Evolutionary conservation across 495 filamentous ascomycete genomes (phyloP).

Genomic region (Hamigera avellanea): DNA sequence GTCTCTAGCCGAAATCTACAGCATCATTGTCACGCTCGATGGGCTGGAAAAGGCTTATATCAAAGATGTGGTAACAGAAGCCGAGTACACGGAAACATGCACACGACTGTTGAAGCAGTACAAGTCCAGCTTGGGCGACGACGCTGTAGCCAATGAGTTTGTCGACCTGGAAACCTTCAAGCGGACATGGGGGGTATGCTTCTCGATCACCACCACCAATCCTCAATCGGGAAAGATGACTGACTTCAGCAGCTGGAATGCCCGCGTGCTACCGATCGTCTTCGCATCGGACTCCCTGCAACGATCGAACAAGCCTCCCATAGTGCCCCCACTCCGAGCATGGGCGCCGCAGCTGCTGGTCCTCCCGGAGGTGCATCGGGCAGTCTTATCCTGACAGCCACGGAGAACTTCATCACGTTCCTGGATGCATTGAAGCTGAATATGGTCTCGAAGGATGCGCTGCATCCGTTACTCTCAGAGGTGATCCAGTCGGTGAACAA

Average conservation of each 20-base stretch:
- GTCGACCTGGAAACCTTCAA: conserved; percentile 91
- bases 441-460: conserved; percentile 82
- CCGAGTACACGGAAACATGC: conserved; percentile 92
- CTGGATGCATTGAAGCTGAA: conserved; percentile 86
- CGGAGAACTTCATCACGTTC: conserved; percentile 97
- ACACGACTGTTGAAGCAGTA: conserved; percentile 91
- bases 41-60: conserved; percentile 95
- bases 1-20: conserved; percentile 93
- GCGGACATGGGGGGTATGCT: conserved; percentile 72
- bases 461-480: conserved; percentile 87
- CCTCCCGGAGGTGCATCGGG: conserved; percentile 47
- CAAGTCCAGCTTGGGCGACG: conserved; percentile 81
- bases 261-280: conserved; percentile 82
- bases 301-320: conserved; percentile 47
- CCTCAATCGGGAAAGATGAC: not conserved
- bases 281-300: conserved; percentile 75
- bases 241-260: conserved; percentile 65
- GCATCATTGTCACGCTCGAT: conserved; percentile 91
- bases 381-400: conserved; percentile 70
- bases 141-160: conserved; percentile 72
- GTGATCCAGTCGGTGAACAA: conserved; percentile 95
- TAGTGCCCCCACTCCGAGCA: conserved; percentile 24
- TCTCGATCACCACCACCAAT: not conserved
- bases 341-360: conserved; percentile 26
- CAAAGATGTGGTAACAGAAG: conserved; percentile 84